These are phyloP conservation scores for Filobasidium floriforme DNA, from an alignment of 768 basidiomycete species.

Conservation along the genomic window DNA sequence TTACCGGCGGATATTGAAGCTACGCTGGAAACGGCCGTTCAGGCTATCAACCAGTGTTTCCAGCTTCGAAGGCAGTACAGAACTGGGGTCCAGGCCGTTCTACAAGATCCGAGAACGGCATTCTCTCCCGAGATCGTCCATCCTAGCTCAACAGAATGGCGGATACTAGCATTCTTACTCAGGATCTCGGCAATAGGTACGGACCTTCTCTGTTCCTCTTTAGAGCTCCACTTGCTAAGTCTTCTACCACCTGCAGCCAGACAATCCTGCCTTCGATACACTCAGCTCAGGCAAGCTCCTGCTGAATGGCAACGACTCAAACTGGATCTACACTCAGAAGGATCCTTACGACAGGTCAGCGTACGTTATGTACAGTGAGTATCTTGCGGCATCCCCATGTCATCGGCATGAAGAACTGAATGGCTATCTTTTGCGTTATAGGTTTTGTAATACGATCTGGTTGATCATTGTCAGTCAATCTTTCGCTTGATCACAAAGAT, in stretches of 20 bases:
- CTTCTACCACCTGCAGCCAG: neutral
- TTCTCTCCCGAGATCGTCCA: neutral
- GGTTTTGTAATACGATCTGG: slow-evolving; percentile 90
- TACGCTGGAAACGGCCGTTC: slow-evolving; percentile 3
- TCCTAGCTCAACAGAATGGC: neutral
- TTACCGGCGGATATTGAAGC: neutral
- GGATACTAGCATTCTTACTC: neutral
- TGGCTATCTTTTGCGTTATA: slow-evolving; percentile 44
- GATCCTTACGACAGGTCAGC: slow-evolving; percentile 49
- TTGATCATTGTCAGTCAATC: slow-evolving; percentile 53
- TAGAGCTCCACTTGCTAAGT: neutral
- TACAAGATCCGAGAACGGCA: neutral
- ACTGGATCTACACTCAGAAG: slow-evolving; percentile 52
- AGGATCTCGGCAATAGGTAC: neutral
- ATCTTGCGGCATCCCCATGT: neutral
- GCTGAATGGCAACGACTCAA: neutral
- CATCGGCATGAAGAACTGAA: neutral
- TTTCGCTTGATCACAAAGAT: neutral
- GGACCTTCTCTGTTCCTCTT: neutral
- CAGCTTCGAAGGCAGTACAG: slow-evolving; percentile 6
- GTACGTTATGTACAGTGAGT: slow-evolving; percentile 63
- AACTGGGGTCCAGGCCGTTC: neutral
- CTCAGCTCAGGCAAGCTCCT: neutral
- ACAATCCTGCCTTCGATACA: neutral
- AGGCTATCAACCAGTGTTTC: slow-evolving; percentile 5